Conservation (phyloP, 2,329 filamentous ascomycete genomes). For the Scortechinia acanthostroma region DNA sequence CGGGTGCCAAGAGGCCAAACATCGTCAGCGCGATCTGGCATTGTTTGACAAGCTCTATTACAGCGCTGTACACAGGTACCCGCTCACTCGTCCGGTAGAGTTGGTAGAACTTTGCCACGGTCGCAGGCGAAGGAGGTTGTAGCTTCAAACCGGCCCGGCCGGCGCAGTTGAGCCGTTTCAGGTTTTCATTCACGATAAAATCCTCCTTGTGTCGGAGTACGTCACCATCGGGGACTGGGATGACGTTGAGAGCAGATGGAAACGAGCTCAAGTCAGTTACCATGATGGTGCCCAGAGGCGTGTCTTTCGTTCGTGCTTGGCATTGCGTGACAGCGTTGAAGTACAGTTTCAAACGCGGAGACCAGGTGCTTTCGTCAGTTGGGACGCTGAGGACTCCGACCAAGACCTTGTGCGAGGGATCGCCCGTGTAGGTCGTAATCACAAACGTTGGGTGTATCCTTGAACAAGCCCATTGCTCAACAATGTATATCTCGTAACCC, state of each 20-base stretch:
- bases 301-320: slow-evolving; percentile 31
- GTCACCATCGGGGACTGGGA: slow-evolving; percentile 56
- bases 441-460: slow-evolving; percentile 32
- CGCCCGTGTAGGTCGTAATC: not conserved
- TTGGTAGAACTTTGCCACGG: slow-evolving; percentile 59
- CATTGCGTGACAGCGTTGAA: slow-evolving; percentile 26
- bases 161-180: slow-evolving; percentile 60
- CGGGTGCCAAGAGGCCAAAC: slow-evolving; percentile 52
- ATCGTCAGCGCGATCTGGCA: slow-evolving; percentile 58
- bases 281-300: slow-evolving; percentile 47
- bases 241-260: slow-evolving; percentile 55
- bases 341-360: not conserved
- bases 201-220: slow-evolving; percentile 48
- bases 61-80: slow-evolving; percentile 49
- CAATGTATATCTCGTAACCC: slow-evolving; percentile 60
- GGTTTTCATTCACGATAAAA: slow-evolving; percentile 61
- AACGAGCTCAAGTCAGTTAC: slow-evolving; percentile 59
- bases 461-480: slow-evolving; percentile 68
- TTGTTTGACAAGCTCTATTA: slow-evolving; percentile 58
- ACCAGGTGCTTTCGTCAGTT: not conserved
- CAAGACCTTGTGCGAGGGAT: not conserved
- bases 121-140: slow-evolving; percentile 43
- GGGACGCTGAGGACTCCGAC: not conserved
- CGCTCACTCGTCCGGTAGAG: slow-evolving; percentile 57
- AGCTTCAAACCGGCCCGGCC: slow-evolving; percentile 55